phyloP scores from a whole-genome alignment of 2,329 filamentous ascomycete genomes.

The Colletotrichum chlorophyti region DNA sequence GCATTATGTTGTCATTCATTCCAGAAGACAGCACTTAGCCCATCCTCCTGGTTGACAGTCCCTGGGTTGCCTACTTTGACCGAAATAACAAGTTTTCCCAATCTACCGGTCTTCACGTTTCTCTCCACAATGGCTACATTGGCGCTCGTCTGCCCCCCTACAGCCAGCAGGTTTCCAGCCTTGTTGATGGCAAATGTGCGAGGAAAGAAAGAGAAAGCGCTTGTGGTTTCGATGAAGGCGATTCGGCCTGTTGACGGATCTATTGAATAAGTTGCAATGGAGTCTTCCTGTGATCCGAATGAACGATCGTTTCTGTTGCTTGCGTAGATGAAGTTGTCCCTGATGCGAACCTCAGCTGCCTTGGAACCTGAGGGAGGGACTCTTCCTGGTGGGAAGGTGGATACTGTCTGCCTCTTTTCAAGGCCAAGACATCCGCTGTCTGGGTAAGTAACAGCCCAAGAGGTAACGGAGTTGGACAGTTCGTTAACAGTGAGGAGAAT shows the following conservation, averaged over 20 bases:
- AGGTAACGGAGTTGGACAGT: constrained; percentile 55
- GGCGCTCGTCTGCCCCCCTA: constrained; percentile 67
- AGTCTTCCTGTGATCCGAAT: constrained; percentile 61
- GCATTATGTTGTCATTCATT: too few species aligned
- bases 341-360: constrained; percentile 60
- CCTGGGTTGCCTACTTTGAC: constrained; percentile 48
- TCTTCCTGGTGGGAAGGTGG: constrained; percentile 52
- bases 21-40: constrained; percentile 56
- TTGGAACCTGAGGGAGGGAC: constrained; percentile 53
- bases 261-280: constrained; percentile 60
- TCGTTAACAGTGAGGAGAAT: constrained; percentile 53
- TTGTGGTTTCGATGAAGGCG: constrained; percentile 58
- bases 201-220: constrained; percentile 65
- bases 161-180: constrained; percentile 64
- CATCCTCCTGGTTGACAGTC: constrained; percentile 50
- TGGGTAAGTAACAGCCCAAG: constrained; percentile 56
- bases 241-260: constrained; percentile 53
- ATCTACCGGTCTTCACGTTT: constrained; percentile 59
- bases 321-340: constrained; percentile 63
- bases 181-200: constrained; percentile 68
- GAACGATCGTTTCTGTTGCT: constrained; percentile 68
- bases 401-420: constrained; percentile 49
- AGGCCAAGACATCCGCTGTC: constrained; percentile 52
- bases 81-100: constrained; percentile 55
- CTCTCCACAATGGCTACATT: constrained; percentile 65